phyloP scores from a whole-genome alignment of 2,329 filamentous ascomycete genomes.

The Sporothrix schenckii region DNA sequence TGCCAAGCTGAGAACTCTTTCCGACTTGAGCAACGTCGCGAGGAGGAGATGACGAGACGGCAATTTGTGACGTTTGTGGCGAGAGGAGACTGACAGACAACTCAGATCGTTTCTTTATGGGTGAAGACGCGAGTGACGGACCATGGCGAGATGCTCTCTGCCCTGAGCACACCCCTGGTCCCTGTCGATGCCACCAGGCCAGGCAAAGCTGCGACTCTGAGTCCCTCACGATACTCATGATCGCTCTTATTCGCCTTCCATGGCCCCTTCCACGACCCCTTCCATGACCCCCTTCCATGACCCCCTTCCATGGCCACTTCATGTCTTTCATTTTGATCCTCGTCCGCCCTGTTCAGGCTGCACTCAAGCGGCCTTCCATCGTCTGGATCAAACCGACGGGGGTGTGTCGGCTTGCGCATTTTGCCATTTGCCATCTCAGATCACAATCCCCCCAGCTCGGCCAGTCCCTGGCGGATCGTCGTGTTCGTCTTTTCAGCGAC shows the following conservation, averaged over 20 bases:
- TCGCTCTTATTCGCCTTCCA: slow-evolving; percentile 16
- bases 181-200: slow-evolving; percentile 25
- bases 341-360: not conserved
- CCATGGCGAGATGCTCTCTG: slow-evolving; percentile 3
- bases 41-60: not conserved
- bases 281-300: not conserved
- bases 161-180: slow-evolving; percentile 17
- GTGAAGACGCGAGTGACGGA: not conserved
- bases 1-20: slow-evolving; percentile 6
- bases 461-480: not conserved
- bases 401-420: not conserved
- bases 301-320: not conserved
- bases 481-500: not conserved
- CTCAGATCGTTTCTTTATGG: slow-evolving; percentile 1
- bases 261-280: slow-evolving; percentile 10
- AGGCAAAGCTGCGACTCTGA: slow-evolving; percentile 20
- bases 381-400: slow-evolving; percentile 17
- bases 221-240: slow-evolving; percentile 14
- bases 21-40: not conserved
- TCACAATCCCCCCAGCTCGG: not conserved
- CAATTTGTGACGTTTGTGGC: slow-evolving; percentile 2
- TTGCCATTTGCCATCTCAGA: slow-evolving; percentile 7
- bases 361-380: not conserved
- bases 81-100: not conserved
- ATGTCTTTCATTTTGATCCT: slow-evolving; percentile 1